Evolutionary conservation across 257 asterid genomes (phyloP), one percentile per base, ranked within the genome.

Genomic region (Nicotiana tabacum): DNA sequence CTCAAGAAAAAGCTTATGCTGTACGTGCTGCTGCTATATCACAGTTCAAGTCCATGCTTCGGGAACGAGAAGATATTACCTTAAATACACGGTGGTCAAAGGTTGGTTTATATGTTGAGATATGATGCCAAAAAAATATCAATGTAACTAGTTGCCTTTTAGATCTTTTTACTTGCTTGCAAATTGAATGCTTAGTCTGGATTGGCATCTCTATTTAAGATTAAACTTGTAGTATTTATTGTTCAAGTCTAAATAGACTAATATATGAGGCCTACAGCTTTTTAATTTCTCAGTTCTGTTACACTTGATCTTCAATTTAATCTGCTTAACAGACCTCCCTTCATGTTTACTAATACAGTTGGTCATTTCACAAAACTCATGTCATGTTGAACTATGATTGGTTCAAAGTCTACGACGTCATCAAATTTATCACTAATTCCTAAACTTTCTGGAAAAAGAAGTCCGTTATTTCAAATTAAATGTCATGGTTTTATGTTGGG

Each of bases 21-120:
- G 92, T 83, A 82, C 97, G 91, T 82, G 95, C 96, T 84, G 93
- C 93, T 85, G 87, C 89, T 66, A 76, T 87, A 77, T 92, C 93
- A 83, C 83, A 83, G 88, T 96, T 96, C 89, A 96, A 88, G 89
- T 91, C 91, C 68, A 89, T 96, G 98, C 98, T 96, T 65, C 88
- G 85, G 85, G 98, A 94, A 62, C 92, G 81, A 29, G 94, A 90
- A 87, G 93, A 90, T 81, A 84, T 96, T 82, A 90, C 92, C 79
- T 88, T 90, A 79, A 86, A 74, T 81, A 90, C 97, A 51, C 95
- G 98, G 82, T 96, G 99, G 99, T 96, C 98, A 72, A 96, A 92
- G 97, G 99, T 94, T 85, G 51, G 85, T 78, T 77, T 77, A 33
- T 57, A 11, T 66, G 51, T 66, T 76, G 61, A 74, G 62, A 27